These are phyloP conservation scores for Phialocephala sp. DNA, from an alignment of 2,329 filamentous ascomycete genomes.

Conservation along the genomic window DNA sequence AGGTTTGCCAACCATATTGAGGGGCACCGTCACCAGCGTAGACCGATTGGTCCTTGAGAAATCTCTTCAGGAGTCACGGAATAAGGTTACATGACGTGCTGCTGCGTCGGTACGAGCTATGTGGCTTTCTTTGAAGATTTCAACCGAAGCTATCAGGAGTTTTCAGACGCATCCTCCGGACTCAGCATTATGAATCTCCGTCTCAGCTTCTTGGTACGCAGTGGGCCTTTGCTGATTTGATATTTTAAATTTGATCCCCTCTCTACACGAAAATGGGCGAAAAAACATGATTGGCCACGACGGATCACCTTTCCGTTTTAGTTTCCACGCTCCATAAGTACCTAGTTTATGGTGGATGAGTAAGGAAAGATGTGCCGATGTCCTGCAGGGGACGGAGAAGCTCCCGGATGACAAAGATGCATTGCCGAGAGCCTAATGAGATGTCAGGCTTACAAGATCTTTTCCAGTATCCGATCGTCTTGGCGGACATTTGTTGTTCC, in stretches of 20 bases:
- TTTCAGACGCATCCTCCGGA: not conserved
- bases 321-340: not conserved
- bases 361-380: not conserved
- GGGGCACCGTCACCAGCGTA: not conserved
- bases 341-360: constrained; percentile 8
- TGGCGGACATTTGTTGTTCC: not conserved
- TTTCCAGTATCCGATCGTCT: not conserved
- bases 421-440: constrained; percentile 1
- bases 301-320: not conserved
- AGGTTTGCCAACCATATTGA: not conserved
- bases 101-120: not conserved
- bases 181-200: not conserved
- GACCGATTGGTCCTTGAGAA: not conserved
- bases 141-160: not conserved
- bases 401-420: constrained; percentile 13
- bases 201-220: not conserved
- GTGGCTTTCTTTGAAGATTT: not conserved
- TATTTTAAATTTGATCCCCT: not conserved
- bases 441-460: constrained; percentile 13
- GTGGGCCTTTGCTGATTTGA: not conserved
- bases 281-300: not conserved
- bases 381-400: not conserved
- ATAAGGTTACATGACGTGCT: not conserved
- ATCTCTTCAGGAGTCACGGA: not conserved
- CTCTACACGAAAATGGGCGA: no score